Conservation (phyloP, 2,329 filamentous ascomycete species). For the Clonostachys rhizophaga region DNA sequence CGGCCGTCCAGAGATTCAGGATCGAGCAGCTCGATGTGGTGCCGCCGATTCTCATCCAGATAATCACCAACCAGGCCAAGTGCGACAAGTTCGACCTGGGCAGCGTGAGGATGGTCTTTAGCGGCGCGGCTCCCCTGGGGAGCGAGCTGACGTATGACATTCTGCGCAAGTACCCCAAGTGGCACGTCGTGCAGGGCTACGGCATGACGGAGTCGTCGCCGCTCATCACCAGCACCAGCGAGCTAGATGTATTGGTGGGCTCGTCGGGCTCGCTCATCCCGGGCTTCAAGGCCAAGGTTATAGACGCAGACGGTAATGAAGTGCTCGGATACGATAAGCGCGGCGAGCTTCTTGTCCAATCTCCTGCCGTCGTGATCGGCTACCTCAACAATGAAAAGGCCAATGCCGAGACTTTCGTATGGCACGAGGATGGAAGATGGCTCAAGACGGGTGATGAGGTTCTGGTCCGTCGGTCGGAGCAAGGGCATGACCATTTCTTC, state of each 20-base stretch:
- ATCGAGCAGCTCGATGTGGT: conserved; percentile 67
- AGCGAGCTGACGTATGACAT: conserved; percentile 63
- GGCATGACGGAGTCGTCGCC: conserved; percentile 77
- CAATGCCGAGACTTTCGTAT: conserved; percentile 67
- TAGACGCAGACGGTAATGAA: conserved; percentile 61
- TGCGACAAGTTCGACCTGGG: conserved; percentile 65
- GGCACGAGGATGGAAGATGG: conserved; percentile 60
- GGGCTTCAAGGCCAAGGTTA: conserved; percentile 57
- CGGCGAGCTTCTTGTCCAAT: conserved; percentile 75
- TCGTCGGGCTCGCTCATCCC: conserved; percentile 69
- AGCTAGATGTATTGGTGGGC: conserved; percentile 63
- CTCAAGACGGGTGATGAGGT: conserved; percentile 80
- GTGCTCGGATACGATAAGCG: conserved; percentile 62
- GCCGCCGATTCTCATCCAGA: conserved; percentile 72
- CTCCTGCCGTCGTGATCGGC: conserved; percentile 69
- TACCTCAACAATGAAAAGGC: conserved; percentile 81
- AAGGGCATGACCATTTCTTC: conserved; percentile 71
- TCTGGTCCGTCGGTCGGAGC: conserved; percentile 53
- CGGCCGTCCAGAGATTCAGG: conserved; percentile 62
- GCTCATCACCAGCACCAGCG: conserved; percentile 56
- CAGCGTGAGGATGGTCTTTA: conserved; percentile 61
- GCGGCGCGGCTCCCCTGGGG: conserved; percentile 71
- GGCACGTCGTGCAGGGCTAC: conserved; percentile 68
- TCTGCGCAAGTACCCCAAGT: conserved; percentile 54
- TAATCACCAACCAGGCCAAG: conserved; percentile 57